A percentile compares a stretch with the other conserved stretches of the same genome.
Conservation (phyloP, 768 basidiomycete genomes). For the Hirschioporus abietinus region DNA sequence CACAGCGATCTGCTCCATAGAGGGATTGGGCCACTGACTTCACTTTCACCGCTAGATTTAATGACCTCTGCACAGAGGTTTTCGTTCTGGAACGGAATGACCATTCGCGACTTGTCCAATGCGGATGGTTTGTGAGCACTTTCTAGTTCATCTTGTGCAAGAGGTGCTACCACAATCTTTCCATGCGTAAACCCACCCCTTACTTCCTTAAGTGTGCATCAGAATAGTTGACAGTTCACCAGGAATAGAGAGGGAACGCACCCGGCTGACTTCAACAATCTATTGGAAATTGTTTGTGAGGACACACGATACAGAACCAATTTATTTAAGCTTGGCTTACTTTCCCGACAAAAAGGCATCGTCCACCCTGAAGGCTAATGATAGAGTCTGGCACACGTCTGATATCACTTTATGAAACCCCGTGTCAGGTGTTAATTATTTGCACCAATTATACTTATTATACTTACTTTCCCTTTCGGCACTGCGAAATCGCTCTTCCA, state of each 20-base stretch:
- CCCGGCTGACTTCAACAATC: not conserved
- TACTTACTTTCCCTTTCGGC: conserved; percentile 31
- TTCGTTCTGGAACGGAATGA: conserved; percentile 61
- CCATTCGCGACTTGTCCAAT: conserved; percentile 18
- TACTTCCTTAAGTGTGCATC: conserved; percentile 19
- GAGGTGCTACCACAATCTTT: conserved; percentile 24
- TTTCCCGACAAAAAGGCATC: conserved; percentile 54
- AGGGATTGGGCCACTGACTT: conserved; percentile 5
- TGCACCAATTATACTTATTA: not conserved
- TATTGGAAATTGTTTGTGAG: not conserved
- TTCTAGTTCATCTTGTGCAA: conserved; percentile 26
- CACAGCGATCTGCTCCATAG: not conserved
- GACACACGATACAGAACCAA: not conserved
- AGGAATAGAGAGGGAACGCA: not conserved
- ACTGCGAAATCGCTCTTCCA: conserved; percentile 51
- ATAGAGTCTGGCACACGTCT: conserved; percentile 27
- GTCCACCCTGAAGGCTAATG: conserved; percentile 27
- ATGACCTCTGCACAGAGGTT: conserved; percentile 44
- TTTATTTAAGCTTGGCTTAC: conserved; percentile 23
- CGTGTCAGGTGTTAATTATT: not conserved
- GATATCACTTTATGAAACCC: conserved; percentile 29
- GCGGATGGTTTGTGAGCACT: conserved; percentile 18
- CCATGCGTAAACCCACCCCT: conserved; percentile 30
- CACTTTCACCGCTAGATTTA: conserved; percentile 26
- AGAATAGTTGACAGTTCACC: not conserved